phyloP scores from a whole-genome alignment of 2,329 filamentous ascomycete species.

The Escovopsis sp. region DNA sequence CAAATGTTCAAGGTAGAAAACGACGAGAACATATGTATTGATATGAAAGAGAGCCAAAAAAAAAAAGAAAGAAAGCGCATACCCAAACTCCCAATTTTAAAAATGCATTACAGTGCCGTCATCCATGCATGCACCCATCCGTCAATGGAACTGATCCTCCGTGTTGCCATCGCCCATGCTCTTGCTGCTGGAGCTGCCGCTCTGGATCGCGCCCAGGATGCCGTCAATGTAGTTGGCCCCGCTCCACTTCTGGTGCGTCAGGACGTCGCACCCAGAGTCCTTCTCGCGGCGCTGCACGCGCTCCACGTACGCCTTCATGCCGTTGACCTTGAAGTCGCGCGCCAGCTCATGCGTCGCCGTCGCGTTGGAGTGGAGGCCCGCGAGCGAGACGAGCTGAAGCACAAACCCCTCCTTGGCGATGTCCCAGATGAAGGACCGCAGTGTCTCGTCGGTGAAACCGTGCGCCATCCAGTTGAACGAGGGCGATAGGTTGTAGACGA shows the following conservation, averaged over 20 bases:
- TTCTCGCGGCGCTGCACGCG: constrained; percentile 82
- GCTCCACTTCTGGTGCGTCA: constrained; percentile 85
- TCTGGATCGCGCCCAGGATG: constrained; percentile 79
- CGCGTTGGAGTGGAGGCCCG: constrained; percentile 51
- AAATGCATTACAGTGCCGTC: not conserved
- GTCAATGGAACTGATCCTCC: constrained; percentile 47
- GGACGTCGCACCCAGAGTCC: constrained; percentile 78
- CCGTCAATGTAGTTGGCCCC: constrained; percentile 65
- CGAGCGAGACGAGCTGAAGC: constrained; percentile 51
- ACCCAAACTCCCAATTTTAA: not conserved
- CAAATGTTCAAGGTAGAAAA: no score
- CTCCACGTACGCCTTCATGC: constrained; percentile 97
- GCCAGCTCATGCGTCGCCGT: constrained; percentile 60
- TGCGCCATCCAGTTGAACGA: constrained; percentile 99
- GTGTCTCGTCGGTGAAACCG: constrained; percentile 67
- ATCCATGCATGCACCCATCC: no score
- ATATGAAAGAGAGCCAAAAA: not conserved
- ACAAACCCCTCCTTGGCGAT: constrained; percentile 76
- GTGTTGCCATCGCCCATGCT: constrained; percentile 95
- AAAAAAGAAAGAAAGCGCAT: not conserved
- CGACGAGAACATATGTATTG: not conserved
- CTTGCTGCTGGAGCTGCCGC: constrained; percentile 74
- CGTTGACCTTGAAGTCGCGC: constrained; percentile 69
- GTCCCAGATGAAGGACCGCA: constrained; percentile 94
- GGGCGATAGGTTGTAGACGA: constrained; percentile 92